Base-by-base conservation (phyloP, 805 yeast species). In the Candida koratica region DNA sequence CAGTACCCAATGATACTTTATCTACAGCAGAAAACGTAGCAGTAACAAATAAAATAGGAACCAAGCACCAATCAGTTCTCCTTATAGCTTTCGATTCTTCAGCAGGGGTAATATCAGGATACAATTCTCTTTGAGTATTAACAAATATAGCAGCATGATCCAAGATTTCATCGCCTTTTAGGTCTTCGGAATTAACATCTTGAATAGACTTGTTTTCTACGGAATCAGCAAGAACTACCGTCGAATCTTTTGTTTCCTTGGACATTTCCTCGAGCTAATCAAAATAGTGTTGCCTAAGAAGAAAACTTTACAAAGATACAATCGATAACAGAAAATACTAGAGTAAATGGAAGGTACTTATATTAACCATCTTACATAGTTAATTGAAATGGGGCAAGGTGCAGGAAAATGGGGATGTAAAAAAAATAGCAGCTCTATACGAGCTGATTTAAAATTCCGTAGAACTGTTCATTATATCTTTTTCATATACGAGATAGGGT, bases 11-110 rank as follows among this genome's bases (percentile, higher is more conserved):
- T 1, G 45, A 33, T 8, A 44, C 46, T 34, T 51, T 51, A 32
- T 51, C 55, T 14, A 44, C 45, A 6, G 53, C 53, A 3, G 48
- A 49, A 39, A 44, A 28, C 9, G 53, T 46, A 28, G 45, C 38
- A 10, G 46, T 44, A 20, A 49, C 23, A 22, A 44, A 42, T 11
- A 49, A 37, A 8, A 37, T 19, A 7, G 53, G 51, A 8, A 49
- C 17, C 5, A 49, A 37, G 12, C 41, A 32, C 30, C 38, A 42
- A 29, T 49, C 53, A 22, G 38, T 27, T 30, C 43, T 47, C 17
- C 45, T 30, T 8, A 45, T 10, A 4, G 41, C 39, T 20, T 34
- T 36, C n/a, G 29, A 29, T 17, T 34, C 46, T 16, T 47, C 51
- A 20, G 34, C 43, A 17, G 25, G 37, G 19, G 57, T 46, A 3